Percentiles rank a stretch among this genome's conserved stretches.
Evolutionary conservation across 805 yeast genomes (phyloP).

Genomic region (Candida tallmaniae): DNA sequence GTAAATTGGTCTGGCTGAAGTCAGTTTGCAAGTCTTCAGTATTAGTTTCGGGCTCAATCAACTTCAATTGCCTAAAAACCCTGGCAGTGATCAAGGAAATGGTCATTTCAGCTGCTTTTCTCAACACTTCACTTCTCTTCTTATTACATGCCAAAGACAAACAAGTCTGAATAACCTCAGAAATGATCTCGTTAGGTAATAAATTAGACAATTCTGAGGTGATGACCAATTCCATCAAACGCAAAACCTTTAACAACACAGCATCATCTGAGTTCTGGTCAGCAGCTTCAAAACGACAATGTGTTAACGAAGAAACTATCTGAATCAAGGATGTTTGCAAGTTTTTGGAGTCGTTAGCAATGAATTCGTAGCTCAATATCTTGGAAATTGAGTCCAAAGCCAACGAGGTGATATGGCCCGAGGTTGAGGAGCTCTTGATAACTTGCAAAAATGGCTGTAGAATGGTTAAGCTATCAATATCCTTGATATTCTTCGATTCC

Average conservation of each 20-base stretch:
- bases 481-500: slow-evolving; percentile 45
- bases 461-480: slow-evolving; percentile 67
- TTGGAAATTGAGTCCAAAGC: slow-evolving; percentile 75
- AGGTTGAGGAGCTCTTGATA: slow-evolving; percentile 76
- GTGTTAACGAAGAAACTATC: slow-evolving; percentile 73
- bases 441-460: slow-evolving; percentile 84
- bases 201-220: slow-evolving; percentile 58
- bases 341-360: slow-evolving; percentile 52
- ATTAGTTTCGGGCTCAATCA: slow-evolving; percentile 44
- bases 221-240: slow-evolving; percentile 63
- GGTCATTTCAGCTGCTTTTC: slow-evolving; percentile 85
- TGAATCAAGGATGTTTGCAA: slow-evolving; percentile 57
- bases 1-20: slow-evolving; percentile 44
- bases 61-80: slow-evolving; percentile 57
- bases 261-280: slow-evolving; percentile 92
- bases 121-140: slow-evolving; percentile 81
- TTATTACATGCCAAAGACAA: slow-evolving; percentile 89
- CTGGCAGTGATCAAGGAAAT: slow-evolving; percentile 64
- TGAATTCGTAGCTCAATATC: slow-evolving; percentile 64
- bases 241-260: slow-evolving; percentile 76
- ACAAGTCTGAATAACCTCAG: slow-evolving; percentile 88
- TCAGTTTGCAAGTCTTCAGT: slow-evolving; percentile 45
- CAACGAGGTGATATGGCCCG: slow-evolving; percentile 79
- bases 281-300: slow-evolving; percentile 92
- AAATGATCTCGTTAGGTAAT: slow-evolving; percentile 77